Conservation (phyloP, 306 rosid species). For the Glycine tomentella region DNA sequence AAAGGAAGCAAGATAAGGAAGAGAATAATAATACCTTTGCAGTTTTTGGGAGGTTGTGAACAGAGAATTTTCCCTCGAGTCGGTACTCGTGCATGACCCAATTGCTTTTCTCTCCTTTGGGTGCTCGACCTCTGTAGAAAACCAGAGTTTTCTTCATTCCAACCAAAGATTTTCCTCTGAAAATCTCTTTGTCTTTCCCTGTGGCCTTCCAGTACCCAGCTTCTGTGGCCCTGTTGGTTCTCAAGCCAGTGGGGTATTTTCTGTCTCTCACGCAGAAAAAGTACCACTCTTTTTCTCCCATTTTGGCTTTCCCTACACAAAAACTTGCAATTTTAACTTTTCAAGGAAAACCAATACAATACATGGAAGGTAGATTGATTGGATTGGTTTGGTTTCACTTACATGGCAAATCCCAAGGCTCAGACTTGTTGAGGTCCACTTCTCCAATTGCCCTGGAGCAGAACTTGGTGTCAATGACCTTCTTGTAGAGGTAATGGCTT, state of each 20-base stretch:
- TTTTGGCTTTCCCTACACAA: conserved; percentile 82
- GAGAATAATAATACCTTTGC: conserved; percentile 64
- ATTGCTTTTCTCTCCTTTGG: conserved; percentile 90
- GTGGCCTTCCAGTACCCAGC: conserved; percentile 99
- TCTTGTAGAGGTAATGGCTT: conserved; percentile 73
- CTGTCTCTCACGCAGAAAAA: conserved; percentile 94
- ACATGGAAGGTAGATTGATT: background rate
- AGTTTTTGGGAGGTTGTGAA: conserved; percentile 84
- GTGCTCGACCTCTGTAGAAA: conserved; percentile 94
- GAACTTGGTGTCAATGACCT: conserved; percentile 65
- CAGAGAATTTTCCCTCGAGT: conserved; percentile 81
- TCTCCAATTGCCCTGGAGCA: conserved; percentile 85
- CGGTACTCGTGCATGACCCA: conserved; percentile 99
- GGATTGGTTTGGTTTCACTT: conserved; percentile 38
- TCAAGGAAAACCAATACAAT: background rate
- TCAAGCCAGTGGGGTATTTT: conserved; percentile 94
- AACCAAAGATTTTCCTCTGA: conserved; percentile 79
- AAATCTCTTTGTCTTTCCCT: conserved; percentile 91
- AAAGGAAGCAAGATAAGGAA: background rate
- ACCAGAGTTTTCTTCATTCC: conserved; percentile 98
- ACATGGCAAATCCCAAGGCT: conserved; percentile 99
- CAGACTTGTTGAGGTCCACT: conserved; percentile 92
- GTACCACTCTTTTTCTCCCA: conserved; percentile 98
- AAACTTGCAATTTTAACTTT: background rate
- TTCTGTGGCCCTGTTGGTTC: conserved; percentile 95